These are phyloP conservation scores for Coemansia sp. DNA, from an alignment of 192 early-diverging fungal genomes.

Conservation along the genomic window DNA sequence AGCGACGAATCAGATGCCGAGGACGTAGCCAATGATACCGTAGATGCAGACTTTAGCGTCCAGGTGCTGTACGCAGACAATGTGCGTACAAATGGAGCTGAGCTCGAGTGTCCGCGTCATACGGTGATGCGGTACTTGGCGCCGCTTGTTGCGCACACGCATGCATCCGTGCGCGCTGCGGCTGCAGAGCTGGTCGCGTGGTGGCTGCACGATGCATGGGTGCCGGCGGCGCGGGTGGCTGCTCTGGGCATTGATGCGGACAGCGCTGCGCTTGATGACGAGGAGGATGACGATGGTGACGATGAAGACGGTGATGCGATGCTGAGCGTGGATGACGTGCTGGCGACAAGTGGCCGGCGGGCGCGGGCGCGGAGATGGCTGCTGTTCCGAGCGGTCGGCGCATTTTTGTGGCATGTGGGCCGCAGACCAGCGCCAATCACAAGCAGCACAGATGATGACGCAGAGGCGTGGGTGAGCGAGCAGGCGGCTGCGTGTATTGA, in stretches of 20 bases:
- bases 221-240: slow-evolving; percentile 27
- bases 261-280: slow-evolving; percentile 4
- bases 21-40: neutral
- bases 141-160: slow-evolving; percentile 70
- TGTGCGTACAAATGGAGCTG: neutral
- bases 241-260: slow-evolving; percentile 27
- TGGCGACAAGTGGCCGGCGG: slow-evolving; percentile 6
- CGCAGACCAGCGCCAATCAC: neutral
- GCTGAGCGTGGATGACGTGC: slow-evolving; percentile 9
- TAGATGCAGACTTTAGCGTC: neutral
- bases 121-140: slow-evolving; percentile 56
- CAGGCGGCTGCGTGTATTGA: slow-evolving; percentile 42
- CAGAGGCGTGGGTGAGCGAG: slow-evolving; percentile 33
- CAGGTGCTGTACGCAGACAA: slow-evolving; percentile 25
- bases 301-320: slow-evolving; percentile 15
- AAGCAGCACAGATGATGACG: neutral
- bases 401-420: slow-evolving; percentile 38
- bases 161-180: slow-evolving; percentile 64
- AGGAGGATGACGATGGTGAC: slow-evolving; percentile 7
- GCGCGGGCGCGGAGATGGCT: slow-evolving; percentile 24
- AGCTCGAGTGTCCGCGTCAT: slow-evolving; percentile 63
- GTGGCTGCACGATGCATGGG: slow-evolving; percentile 54
- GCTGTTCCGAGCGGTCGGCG: slow-evolving; percentile 31
- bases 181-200: slow-evolving; percentile 63
- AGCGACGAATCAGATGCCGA: slow-evolving; percentile 21